These are phyloP conservation scores for Acer campestre DNA, from an alignment of 345 rosid species.

Conservation along the genomic window DNA sequence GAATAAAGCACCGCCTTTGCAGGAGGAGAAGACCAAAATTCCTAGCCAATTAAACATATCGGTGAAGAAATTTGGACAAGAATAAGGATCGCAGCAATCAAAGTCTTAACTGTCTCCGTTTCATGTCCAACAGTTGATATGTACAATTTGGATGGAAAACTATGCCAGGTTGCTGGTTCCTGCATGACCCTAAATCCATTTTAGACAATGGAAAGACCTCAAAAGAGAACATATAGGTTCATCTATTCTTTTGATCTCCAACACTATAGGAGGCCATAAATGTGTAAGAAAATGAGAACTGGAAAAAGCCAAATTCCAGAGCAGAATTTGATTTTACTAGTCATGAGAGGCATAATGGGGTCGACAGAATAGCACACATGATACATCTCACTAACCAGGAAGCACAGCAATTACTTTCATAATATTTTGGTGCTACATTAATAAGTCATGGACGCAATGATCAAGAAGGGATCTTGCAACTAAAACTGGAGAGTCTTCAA, in stretches of 20 bases:
- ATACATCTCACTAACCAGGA: background rate
- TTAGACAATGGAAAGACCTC: constrained; percentile 23
- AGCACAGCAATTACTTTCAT: no score
- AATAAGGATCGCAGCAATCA: constrained; percentile 50
- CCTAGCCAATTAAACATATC: constrained; percentile 54
- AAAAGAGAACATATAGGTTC: constrained; percentile 6
- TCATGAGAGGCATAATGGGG: background rate
- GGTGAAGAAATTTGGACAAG: constrained; percentile 70
- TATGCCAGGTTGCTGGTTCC: constrained; percentile 36
- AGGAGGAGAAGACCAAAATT: constrained; percentile 47
- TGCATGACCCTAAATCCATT: constrained; percentile 53
- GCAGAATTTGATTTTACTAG: no score
- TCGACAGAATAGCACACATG: no score
- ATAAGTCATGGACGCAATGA: no score
- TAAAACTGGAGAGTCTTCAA: no score
- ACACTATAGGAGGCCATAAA: background rate
- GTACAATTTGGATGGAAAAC: constrained; percentile 30
- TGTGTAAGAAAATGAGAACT: background rate
- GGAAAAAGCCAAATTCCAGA: background rate
- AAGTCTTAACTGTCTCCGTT: constrained; percentile 45
- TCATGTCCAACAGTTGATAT: constrained; percentile 34
- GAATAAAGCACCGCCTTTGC: constrained; percentile 84
- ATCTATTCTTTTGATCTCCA: background rate
- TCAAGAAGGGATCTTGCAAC: no score
- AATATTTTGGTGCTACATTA: no score